Evolutionary conservation across 352 stramenopile species (phyloP), one percentile per base, ranked within the genome.

Genomic region (Pythium graminicola): DNA sequence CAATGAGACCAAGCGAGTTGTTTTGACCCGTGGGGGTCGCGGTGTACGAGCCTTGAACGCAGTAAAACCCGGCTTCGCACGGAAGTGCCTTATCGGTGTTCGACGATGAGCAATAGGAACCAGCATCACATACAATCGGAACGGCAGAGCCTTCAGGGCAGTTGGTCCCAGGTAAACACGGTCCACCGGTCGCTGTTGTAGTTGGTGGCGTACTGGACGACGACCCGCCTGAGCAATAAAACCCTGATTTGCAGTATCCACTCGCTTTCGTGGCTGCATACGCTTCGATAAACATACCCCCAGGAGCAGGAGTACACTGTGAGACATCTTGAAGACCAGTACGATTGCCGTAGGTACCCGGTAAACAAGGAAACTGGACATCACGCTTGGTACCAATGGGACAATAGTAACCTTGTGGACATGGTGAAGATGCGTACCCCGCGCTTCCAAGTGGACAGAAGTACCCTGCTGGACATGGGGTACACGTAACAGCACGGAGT

Each of bases 51-150:
- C 81, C 81, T 57, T 94, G 85, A 0, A 95, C 64, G 45, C 88
- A 97, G 57, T 94, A 96, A 57, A 89, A 96, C 0, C 89, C 89
- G 28, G 74, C 54, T 4, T 74, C 58, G 29, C 89, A 97, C 0
- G 76, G 72, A 7, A 89, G 26, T 5, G 84, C 81, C 29, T 70
- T 62, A 10, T 89, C 65, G 0, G 71, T 86, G 51, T 93, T 90
- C 3, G 76, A 84, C 4, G 83, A 89, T 0, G 73, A 71, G 40
- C 85, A 95, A 47, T 93, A 94, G 4, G 70, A 75, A 3, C 84
- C 85, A 19, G 81, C 81, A 31, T 73, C 70, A 31, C 85, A 95
- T 23, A 90, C 72, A 26, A 89, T 95, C 7, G 88, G 83, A 0
- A 88, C 57, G 6, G 83, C 80, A 0, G 87, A 96, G 2, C 73